Evolutionary conservation across 257 asterid genomes (phyloP).

Genomic region (Petunia axillaris): DNA sequence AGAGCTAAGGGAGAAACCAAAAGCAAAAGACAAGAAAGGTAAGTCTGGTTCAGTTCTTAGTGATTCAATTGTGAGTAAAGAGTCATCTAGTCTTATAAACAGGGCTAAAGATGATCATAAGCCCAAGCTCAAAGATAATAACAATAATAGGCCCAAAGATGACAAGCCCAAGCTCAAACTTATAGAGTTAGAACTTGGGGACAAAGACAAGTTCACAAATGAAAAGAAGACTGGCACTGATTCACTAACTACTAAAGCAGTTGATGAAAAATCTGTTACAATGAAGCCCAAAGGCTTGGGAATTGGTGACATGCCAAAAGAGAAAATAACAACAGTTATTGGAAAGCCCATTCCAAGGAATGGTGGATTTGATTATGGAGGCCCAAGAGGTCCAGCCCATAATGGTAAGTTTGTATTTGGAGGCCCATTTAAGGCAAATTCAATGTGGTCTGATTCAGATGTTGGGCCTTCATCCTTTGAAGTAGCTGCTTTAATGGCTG

Average conservation of each 20-base stretch:
- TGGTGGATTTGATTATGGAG: constrained; percentile 35
- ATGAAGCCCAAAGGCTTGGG: constrained; percentile 14
- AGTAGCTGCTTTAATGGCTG: constrained; percentile 69
- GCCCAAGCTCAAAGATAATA: not conserved
- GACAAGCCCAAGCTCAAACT: constrained; percentile 19
- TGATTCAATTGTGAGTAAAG: constrained; percentile 62
- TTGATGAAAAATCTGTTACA: constrained; percentile 36
- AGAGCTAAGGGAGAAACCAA: constrained; percentile 54
- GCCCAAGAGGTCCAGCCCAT: constrained; percentile 28
- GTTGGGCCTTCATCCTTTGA: constrained; percentile 92
- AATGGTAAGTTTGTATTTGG: constrained; percentile 41
- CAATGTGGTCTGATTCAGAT: constrained; percentile 68
- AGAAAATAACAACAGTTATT: not conserved
- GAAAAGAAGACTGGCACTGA: constrained; percentile 19
- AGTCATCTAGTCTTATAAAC: constrained; percentile 32
- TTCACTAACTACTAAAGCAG: constrained; percentile 30
- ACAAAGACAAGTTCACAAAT: constrained; percentile 8
- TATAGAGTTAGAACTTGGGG: constrained; percentile 14
- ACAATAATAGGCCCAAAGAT: not conserved
- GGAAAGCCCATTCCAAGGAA: constrained; percentile 29
- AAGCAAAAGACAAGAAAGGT: constrained; percentile 36
- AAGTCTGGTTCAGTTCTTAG: constrained; percentile 63
- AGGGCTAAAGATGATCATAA: constrained; percentile 17
- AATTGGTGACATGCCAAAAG: constrained; percentile 37
- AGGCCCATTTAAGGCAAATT: constrained; percentile 47